Percentiles rank a stretch among this genome's conserved stretches.
Conservation (phyloP, 1,284 basidiomycete genomes). For the Cutaneotrichosporon curvatum region DNA sequence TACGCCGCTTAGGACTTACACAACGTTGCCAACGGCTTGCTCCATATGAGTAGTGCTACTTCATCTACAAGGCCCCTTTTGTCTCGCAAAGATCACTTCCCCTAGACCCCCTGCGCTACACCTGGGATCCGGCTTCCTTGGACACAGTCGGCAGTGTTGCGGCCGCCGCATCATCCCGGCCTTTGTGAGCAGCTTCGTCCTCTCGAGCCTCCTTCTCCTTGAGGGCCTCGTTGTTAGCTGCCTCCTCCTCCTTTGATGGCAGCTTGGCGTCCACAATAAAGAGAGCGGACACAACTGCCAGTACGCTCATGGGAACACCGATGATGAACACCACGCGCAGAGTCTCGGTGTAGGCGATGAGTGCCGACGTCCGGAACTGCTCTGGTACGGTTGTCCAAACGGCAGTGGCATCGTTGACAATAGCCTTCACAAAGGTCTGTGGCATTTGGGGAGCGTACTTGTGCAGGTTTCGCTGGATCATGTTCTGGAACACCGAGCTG, state of each 20-base stretch:
- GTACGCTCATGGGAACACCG: slow-evolving; percentile 32
- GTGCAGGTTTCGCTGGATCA: slow-evolving; percentile 33
- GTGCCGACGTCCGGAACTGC: slow-evolving; percentile 18
- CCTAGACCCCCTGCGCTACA: no score
- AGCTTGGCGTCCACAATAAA: slow-evolving; percentile 37
- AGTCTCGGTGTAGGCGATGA: slow-evolving; percentile 37
- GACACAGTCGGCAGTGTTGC: no score
- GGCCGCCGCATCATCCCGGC: no score
- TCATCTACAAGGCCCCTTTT: no score
- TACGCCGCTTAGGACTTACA: no score
- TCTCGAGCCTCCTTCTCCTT: neutral
- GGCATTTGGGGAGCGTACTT: slow-evolving; percentile 28
- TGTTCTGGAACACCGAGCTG: slow-evolving; percentile 44
- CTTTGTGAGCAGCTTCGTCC: no score
- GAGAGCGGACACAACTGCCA: slow-evolving; percentile 29
- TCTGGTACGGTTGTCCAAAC: slow-evolving; percentile 34
- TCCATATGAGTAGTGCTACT: no score
- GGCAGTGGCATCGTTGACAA: slow-evolving; percentile 32
- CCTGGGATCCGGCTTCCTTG: no score
- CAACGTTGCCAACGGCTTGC: no score
- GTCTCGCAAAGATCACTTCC: no score
- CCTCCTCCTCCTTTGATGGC: slow-evolving; percentile 11
- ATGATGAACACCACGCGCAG: slow-evolving; percentile 37
- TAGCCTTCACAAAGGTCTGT: slow-evolving; percentile 11
- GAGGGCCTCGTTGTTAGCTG: neutral